Evolutionary conservation across 495 filamentous ascomycete species (phyloP).

Genomic region (Penicillium herquei): DNA sequence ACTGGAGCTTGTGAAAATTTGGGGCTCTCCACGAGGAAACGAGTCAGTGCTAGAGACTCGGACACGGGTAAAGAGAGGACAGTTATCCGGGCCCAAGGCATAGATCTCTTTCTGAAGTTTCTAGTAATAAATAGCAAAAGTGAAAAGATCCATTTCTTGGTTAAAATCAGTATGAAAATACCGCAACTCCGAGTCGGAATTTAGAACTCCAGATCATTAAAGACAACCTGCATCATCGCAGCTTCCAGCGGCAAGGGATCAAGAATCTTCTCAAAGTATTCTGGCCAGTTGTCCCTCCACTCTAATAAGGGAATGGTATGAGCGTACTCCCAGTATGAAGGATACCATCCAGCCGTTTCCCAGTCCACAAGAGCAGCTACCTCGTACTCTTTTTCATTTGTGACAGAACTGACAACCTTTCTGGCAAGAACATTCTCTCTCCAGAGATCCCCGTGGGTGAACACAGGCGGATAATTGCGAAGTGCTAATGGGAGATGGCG

Average conservation of each 20-base stretch:
- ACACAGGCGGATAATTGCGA: conserved; percentile 25
- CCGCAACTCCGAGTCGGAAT: conserved; percentile 33
- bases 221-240: conserved; percentile 24
- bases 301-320: conserved; percentile 26
- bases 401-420: conserved; percentile 15
- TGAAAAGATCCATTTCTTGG: too few species aligned
- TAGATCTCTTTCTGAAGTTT: too few species aligned
- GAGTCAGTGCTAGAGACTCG: conserved; percentile 13
- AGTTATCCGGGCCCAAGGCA: neutral
- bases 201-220: conserved; percentile 36
- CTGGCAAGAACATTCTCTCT: conserved; percentile 32
- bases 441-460: conserved; percentile 34
- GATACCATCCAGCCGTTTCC: conserved; percentile 50
- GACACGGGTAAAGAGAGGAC: neutral
- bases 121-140: too few species aligned
- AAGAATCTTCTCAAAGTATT: conserved; percentile 23
- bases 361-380: conserved; percentile 46
- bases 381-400: conserved; percentile 14
- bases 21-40: conserved; percentile 17
- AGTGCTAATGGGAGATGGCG: conserved; percentile 30
- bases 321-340: conserved; percentile 50
- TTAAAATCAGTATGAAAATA: too few species aligned
- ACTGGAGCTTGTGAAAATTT: conserved; percentile 33
- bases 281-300: conserved; percentile 26
- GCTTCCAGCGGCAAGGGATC: conserved; percentile 24